phyloP scores from a whole-genome alignment of 2,329 filamentous ascomycete species.

The Aureobasidium zeae region DNA sequence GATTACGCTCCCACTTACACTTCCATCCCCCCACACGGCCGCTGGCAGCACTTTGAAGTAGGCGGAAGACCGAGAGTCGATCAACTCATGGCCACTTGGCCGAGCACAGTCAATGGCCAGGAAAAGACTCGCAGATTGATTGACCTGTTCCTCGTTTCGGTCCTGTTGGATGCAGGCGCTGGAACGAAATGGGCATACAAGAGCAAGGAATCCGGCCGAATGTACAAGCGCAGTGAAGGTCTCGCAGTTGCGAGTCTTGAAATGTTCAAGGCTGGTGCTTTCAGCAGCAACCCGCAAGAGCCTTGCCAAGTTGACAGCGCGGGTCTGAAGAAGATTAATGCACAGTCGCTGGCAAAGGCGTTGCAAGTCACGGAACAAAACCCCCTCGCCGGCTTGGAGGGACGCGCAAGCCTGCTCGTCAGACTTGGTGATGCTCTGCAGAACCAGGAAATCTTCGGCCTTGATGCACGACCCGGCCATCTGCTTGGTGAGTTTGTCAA shows the following conservation, averaged over 20 bases:
- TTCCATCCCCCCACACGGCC: slow-evolving; percentile 74
- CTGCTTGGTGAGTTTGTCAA: slow-evolving; percentile 62
- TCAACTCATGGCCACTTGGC: slow-evolving; percentile 61
- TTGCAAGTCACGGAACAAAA: slow-evolving; percentile 78
- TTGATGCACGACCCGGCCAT: slow-evolving; percentile 77
- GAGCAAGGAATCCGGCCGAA: slow-evolving; percentile 74
- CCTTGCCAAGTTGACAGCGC: slow-evolving; percentile 84
- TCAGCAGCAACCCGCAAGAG: slow-evolving; percentile 72
- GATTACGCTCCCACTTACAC: slow-evolving; percentile 61
- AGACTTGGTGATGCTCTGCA: slow-evolving; percentile 67
- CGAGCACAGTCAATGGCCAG: slow-evolving; percentile 56
- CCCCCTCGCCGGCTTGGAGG: slow-evolving; percentile 74
- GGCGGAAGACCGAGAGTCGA: slow-evolving; percentile 66
- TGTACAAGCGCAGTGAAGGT: slow-evolving; percentile 80
- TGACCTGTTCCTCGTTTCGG: slow-evolving; percentile 70
- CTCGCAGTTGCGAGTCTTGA: slow-evolving; percentile 69
- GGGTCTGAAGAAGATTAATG: slow-evolving; percentile 64
- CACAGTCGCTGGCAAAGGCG: slow-evolving; percentile 65
- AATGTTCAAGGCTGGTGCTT: slow-evolving; percentile 89
- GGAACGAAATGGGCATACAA: slow-evolving; percentile 89
- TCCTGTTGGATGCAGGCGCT: slow-evolving; percentile 78
- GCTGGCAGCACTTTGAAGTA: slow-evolving; percentile 78
- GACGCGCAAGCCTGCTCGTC: slow-evolving; percentile 69
- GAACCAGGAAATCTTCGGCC: slow-evolving; percentile 75
- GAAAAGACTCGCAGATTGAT: slow-evolving; percentile 68